Conservation (phyloP, 139 green algal species). For the Tetratostichococcus sp. region DNA sequence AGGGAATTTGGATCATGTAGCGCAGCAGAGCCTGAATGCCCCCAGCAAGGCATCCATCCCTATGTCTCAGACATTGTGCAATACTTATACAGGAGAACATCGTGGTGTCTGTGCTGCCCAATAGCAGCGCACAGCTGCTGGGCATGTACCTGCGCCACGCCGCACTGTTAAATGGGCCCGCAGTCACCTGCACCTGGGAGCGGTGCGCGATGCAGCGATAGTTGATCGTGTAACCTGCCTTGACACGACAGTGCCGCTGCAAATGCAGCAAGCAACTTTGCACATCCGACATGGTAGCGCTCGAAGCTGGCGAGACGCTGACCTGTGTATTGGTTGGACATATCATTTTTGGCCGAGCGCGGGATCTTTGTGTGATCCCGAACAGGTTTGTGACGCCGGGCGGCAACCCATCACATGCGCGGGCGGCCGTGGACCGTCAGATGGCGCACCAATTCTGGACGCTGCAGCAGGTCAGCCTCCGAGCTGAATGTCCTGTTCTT, state of each 20-base stretch:
- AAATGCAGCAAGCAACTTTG: too few relatives aligned
- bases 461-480: not conserved
- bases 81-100: not conserved
- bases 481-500: too few relatives aligned
- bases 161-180: not conserved
- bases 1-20: too few relatives aligned
- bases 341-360: too few relatives aligned
- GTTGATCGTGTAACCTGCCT: too few relatives aligned
- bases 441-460: constrained; percentile 3
- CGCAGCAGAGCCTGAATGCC: too few relatives aligned
- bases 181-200: not conserved
- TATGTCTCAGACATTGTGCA: not conserved
- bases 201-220: not conserved
- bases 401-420: too few relatives aligned
- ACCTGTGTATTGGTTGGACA: too few relatives aligned
- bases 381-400: not conserved
- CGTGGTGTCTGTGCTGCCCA: constrained; percentile 5
- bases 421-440: not conserved
- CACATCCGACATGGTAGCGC: too few relatives aligned
- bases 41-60: too few relatives aligned
- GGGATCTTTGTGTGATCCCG: not conserved
- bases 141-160: constrained; percentile 6
- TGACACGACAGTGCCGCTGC: not conserved
- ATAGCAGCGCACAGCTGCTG: constrained; percentile 6
- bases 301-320: too few relatives aligned